Evolutionary conservation across 352 stramenopile genomes (phyloP).

Genomic region (Pythium monospermum): DNA sequence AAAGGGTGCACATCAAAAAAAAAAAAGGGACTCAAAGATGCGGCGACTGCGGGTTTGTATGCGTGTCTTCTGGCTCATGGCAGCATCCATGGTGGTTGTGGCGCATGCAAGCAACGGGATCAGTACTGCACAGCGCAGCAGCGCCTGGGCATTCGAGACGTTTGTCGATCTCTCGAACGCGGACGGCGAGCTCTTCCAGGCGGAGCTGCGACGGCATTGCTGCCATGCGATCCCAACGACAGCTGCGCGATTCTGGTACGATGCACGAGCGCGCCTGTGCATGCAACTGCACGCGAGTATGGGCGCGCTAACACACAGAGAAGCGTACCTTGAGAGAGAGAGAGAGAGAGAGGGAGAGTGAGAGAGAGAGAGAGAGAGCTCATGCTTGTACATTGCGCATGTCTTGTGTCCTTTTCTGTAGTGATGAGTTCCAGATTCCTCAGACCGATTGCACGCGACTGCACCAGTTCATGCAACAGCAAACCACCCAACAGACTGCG

Average conservation of each 20-base stretch:
- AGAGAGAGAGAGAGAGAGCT: too few species aligned
- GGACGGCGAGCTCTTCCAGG: slow-evolving; percentile 4
- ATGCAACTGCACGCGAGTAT: too few species aligned
- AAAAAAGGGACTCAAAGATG: background rate
- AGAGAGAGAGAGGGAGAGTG: too few species aligned
- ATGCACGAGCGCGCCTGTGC: too few species aligned
- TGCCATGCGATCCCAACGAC: slow-evolving; percentile 9
- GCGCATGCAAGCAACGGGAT: background rate
- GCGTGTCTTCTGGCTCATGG: background rate
- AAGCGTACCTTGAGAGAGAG: too few species aligned
- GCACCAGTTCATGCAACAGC: slow-evolving; percentile 1
- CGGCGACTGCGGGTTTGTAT: background rate
- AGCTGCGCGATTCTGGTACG: slow-evolving; percentile 19
- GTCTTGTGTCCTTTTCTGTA: background rate
- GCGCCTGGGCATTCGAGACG: slow-evolving; percentile 21
- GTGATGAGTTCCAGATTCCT: slow-evolving; percentile 19
- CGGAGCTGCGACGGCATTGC: slow-evolving; percentile 24
- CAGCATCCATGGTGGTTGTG: background rate
- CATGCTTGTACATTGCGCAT: too few species aligned
- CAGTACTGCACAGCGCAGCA: background rate
- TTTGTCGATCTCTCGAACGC: slow-evolving; percentile 16
- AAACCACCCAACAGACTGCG: background rate
- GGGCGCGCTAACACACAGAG: too few species aligned
- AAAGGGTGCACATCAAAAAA: slow-evolving; percentile 6
- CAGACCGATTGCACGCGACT: slow-evolving; percentile 12